phyloP scores from a whole-genome alignment of 1,284 basidiomycete species.

The Malassezia pachydermatis region DNA sequence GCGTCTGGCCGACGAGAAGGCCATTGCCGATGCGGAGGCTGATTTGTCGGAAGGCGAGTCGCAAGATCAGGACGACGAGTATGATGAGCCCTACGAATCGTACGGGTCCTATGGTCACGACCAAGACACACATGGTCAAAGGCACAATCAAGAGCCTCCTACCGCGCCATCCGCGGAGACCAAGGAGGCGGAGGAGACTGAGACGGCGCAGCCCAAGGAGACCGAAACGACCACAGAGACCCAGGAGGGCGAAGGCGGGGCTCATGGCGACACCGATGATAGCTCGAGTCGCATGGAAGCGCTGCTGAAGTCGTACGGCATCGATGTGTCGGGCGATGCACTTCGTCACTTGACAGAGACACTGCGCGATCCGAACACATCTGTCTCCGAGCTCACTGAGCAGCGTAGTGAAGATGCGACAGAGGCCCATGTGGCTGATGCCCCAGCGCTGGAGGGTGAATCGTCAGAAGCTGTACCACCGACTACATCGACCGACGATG shows the following conservation, averaged over 20 bases:
- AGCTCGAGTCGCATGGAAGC: constrained; percentile 8
- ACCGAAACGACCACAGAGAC: neutral
- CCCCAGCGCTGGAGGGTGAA: neutral
- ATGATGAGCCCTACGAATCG: neutral
- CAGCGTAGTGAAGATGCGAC: neutral
- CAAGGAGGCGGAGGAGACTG: neutral
- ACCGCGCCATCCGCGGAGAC: no score
- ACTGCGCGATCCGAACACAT: constrained; percentile 18
- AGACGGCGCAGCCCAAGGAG: constrained; percentile 11
- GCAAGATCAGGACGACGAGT: neutral
- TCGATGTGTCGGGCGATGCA: constrained; percentile 27
- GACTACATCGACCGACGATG: neutral
- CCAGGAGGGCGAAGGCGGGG: neutral
- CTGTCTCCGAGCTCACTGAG: constrained; percentile 4
- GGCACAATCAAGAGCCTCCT: no score
- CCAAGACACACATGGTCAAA: no score
- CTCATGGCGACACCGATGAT: neutral
- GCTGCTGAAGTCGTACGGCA: constrained; percentile 18
- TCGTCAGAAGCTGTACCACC: neutral
- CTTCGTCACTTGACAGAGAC: constrained; percentile 33
- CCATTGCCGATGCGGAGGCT: constrained; percentile 34
- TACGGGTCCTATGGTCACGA: no score
- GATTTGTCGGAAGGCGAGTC: constrained; percentile 19
- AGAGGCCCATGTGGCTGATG: neutral
- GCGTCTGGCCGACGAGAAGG: constrained; percentile 27